Evolutionary conservation across 495 filamentous ascomycete genomes (phyloP).

Genomic region (Chlorociboria aeruginascens): DNA sequence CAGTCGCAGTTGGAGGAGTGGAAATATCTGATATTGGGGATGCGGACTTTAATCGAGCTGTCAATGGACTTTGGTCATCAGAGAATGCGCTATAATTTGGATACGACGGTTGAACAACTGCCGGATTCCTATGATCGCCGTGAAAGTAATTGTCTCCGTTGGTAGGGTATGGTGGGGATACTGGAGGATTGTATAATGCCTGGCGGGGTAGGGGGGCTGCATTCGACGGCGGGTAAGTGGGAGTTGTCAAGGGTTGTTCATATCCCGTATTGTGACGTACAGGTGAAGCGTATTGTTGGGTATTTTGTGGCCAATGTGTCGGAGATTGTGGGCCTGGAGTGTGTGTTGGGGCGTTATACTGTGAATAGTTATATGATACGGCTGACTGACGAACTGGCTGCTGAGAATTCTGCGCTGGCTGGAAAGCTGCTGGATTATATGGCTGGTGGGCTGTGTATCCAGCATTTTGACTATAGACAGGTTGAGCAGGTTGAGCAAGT

Average conservation of each 20-base stretch:
- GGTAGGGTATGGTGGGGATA: conserved; percentile 9
- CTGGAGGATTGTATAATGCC: conserved; percentile 8
- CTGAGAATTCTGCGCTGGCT: conserved; percentile 17
- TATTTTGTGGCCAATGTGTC: conserved; percentile 20
- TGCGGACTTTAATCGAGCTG: conserved; percentile 7
- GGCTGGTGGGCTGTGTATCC: conserved; percentile 37
- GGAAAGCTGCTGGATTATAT: conserved; percentile 64
- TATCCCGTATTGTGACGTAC: conserved; percentile 31
- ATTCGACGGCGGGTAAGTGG: conserved; percentile 8
- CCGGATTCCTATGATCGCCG: conserved; percentile 8
- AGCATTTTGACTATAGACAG: conserved; percentile 18
- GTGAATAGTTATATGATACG: conserved; percentile 15
- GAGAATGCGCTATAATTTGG: conserved; percentile 11
- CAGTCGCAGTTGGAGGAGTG: conserved; percentile 13
- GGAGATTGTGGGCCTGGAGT: conserved; percentile 25
- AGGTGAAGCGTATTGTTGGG: conserved; percentile 24
- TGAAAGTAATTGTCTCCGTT: conserved; percentile 8
- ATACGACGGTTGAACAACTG: conserved; percentile 5
- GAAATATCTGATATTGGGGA: conserved; percentile 2
- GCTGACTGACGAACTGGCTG: conserved; percentile 21
- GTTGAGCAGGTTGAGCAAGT: conserved; percentile 20
- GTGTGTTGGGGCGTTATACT: conserved; percentile 14
- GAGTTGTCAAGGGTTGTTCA: conserved; percentile 22
- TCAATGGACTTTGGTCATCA: conserved; percentile 8
- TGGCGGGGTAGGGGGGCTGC: conserved; percentile 10